These are phyloP conservation scores for Dalbergia oliveri DNA, from an alignment of 306 rosid species.

Conservation along the genomic window DNA sequence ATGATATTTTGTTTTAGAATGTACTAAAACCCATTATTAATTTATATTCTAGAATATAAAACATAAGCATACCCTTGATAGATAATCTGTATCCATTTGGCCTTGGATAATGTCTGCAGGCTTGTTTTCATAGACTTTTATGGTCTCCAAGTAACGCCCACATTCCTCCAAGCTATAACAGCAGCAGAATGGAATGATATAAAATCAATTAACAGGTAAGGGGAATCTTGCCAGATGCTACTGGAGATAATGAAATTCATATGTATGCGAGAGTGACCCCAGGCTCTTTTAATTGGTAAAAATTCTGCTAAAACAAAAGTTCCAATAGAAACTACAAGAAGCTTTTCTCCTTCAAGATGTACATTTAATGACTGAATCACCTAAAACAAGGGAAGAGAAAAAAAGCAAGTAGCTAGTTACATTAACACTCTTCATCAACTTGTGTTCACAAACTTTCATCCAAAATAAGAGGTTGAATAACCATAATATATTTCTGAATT, in stretches of 20 bases:
- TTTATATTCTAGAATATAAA: constrained; percentile 11
- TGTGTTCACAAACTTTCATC: constrained; percentile 20
- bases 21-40: constrained; percentile 28
- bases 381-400: neutral
- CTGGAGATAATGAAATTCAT: constrained; percentile 34
- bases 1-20: constrained; percentile 9
- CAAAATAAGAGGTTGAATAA: constrained; percentile 25
- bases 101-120: constrained; percentile 98
- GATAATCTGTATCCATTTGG: constrained; percentile 95
- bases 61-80: constrained; percentile 70
- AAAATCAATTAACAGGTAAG: constrained; percentile 36
- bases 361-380: constrained; percentile 23
- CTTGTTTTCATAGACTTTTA: constrained; percentile 95
- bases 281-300: constrained; percentile 13
- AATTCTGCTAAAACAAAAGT: constrained; percentile 20
- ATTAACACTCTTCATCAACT: constrained; percentile 13
- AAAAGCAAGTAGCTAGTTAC: constrained; percentile 5
- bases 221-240: constrained; percentile 39
- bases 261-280: constrained; percentile 13
- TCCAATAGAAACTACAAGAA: neutral
- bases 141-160: constrained; percentile 96
- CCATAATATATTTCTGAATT: constrained; percentile 21
- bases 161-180: constrained; percentile 90
- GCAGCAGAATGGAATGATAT: constrained; percentile 35
- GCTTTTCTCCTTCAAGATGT: constrained; percentile 21